Evolutionary conservation across 1,284 basidiomycete genomes (phyloP).

Genomic region (Trichosporon coremiiforme): DNA sequence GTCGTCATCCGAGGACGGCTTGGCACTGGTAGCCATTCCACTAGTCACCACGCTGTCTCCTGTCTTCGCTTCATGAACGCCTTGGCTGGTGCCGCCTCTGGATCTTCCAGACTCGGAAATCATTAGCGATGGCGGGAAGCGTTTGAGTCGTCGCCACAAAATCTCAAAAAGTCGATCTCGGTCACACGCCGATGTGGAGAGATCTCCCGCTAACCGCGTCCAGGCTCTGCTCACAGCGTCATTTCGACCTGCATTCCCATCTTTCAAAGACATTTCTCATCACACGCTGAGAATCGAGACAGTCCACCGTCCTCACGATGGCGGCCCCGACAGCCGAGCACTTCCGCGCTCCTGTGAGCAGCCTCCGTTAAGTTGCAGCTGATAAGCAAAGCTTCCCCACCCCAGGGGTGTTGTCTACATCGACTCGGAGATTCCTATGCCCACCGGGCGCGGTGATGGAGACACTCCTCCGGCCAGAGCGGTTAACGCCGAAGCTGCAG

Average conservation of each 20-base stretch:
- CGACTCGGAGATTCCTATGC: slow-evolving; percentile 37
- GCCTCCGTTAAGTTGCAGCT: not conserved
- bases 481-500: slow-evolving; percentile 69
- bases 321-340: slow-evolving; percentile 18
- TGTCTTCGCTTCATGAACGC: not conserved
- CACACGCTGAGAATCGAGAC: not conserved
- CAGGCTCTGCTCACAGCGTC: not conserved
- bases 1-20: not conserved
- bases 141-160: not conserved
- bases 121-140: not conserved
- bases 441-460: slow-evolving; percentile 33
- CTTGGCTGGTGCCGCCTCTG: not conserved
- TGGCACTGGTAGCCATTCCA: not conserved
- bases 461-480: slow-evolving; percentile 46
- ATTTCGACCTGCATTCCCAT: not conserved
- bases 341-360: slow-evolving; percentile 33
- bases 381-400: slow-evolving; percentile 43
- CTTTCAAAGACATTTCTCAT: not conserved
- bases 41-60: not conserved
- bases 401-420: slow-evolving; percentile 52
- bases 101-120: not conserved
- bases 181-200: not conserved
- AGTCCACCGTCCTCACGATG: slow-evolving; percentile 2
- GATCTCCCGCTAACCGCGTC: not conserved
- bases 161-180: slow-evolving; percentile 1